phyloP scores from a whole-genome alignment of 2,329 filamentous ascomycete genomes.

The Fusarium sp. region DNA sequence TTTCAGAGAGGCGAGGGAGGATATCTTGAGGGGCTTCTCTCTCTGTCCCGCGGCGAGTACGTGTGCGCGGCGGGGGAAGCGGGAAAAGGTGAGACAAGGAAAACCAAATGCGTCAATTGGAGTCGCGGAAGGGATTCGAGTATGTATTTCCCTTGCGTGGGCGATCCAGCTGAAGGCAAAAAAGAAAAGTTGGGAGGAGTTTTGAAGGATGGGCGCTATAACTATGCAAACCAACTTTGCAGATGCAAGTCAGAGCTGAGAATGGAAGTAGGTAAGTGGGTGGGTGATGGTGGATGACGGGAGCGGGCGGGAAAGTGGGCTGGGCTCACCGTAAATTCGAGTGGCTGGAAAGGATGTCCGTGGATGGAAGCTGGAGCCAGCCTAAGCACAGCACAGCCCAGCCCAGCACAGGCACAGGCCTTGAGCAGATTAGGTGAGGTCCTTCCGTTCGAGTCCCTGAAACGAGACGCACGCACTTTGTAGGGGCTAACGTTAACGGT shows the following conservation, averaged over 20 bases:
- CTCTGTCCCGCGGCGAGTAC: neutral
- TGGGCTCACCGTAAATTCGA: conserved; percentile 46
- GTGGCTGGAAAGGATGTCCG: conserved; percentile 35
- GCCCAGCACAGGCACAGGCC: no score
- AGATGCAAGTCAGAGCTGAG: conserved; percentile 36
- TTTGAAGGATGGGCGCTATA: neutral
- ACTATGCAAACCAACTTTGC: conserved; percentile 24
- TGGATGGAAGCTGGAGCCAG: no score
- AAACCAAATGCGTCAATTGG: neutral
- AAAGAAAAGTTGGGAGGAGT: no score
- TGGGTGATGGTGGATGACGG: no score
- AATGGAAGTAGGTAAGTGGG: no score
- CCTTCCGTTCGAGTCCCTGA: neutral
- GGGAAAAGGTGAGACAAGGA: neutral
- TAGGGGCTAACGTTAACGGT: conserved; percentile 4
- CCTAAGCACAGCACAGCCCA: no score
- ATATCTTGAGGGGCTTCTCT: neutral
- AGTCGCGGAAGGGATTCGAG: neutral
- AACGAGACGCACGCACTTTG: conserved; percentile 6
- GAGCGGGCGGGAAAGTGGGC: neutral
- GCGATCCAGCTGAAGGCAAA: neutral
- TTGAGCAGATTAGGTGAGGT: neutral
- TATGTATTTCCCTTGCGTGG: neutral
- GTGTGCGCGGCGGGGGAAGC: neutral
- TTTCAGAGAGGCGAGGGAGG: neutral